Percentiles rank a stretch among this genome's conserved stretches.
These are phyloP conservation scores for Calocera cornea DNA, from an alignment of 768 basidiomycete genomes.

Conservation along the genomic window DNA sequence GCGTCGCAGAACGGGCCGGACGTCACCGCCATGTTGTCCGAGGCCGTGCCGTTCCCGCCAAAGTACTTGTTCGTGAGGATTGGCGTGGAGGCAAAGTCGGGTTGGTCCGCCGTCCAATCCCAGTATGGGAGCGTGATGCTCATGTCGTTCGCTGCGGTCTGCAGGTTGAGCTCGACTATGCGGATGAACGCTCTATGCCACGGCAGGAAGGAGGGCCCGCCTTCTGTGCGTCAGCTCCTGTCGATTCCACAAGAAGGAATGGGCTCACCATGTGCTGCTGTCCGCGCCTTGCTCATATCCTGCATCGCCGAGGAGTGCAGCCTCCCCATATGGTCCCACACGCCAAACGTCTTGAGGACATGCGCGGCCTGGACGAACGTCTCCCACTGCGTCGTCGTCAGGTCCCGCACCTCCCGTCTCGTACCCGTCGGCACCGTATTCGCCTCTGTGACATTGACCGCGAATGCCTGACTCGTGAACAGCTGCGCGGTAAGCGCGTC, in stretches of 20 bases:
- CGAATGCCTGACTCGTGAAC: background rate
- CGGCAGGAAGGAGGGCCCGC: background rate
- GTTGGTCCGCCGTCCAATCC: background rate
- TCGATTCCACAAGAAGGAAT: background rate
- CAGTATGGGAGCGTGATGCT: conserved; percentile 1
- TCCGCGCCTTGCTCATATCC: background rate
- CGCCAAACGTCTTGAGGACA: background rate
- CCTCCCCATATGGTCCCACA: background rate
- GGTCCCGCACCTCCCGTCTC: background rate
- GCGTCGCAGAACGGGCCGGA: background rate
- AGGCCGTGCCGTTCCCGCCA: background rate
- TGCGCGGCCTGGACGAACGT: background rate
- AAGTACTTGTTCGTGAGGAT: background rate
- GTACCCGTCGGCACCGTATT: background rate
- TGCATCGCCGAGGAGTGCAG: background rate
- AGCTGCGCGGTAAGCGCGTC: background rate
- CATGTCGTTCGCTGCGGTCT: background rate
- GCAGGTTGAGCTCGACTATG: background rate
- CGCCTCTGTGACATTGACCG: background rate
- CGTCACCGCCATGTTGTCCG: background rate
- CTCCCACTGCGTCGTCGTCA: background rate
- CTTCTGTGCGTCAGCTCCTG: background rate
- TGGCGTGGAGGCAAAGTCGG: background rate
- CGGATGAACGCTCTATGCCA: conserved; percentile 4
- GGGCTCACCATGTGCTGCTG: background rate